phyloP scores from a whole-genome alignment of 495 filamentous ascomycete species.

The Neurospora sp. region DNA sequence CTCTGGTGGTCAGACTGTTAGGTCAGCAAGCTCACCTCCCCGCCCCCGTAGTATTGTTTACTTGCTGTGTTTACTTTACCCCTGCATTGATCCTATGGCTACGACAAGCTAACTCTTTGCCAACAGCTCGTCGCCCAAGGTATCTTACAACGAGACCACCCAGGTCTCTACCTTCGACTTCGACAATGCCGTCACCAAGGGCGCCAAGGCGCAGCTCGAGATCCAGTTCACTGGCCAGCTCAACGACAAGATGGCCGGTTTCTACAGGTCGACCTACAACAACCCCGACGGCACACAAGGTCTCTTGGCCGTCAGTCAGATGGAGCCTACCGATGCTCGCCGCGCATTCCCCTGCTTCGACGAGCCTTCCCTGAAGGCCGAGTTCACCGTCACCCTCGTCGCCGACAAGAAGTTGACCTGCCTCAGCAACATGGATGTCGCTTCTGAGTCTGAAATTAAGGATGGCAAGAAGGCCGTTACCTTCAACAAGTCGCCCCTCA shows the following conservation, averaged over 20 bases:
- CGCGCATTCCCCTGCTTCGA: slow-evolving; percentile 72
- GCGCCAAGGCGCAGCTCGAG: slow-evolving; percentile 51
- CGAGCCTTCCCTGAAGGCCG: slow-evolving; percentile 65
- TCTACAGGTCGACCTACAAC: slow-evolving; percentile 71
- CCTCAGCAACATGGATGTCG: slow-evolving; percentile 74
- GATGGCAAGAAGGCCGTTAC: slow-evolving; percentile 58
- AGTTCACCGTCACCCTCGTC: slow-evolving; percentile 63
- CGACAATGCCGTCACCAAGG: slow-evolving; percentile 46
- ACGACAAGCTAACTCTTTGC: slow-evolving; percentile 10
- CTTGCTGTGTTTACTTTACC: neutral
- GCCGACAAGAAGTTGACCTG: slow-evolving; percentile 65
- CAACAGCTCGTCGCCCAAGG: slow-evolving; percentile 38
- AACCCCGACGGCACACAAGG: slow-evolving; percentile 50
- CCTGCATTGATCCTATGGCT: neutral
- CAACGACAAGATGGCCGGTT: slow-evolving; percentile 75
- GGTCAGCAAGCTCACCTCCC: slow-evolving; percentile 17
- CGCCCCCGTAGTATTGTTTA: neutral
- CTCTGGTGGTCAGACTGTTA: slow-evolving; percentile 37
- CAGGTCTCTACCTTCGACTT: slow-evolving; percentile 59
- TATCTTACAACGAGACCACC: slow-evolving; percentile 51
- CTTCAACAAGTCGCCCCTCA: slow-evolving; percentile 63
- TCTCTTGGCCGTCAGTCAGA: slow-evolving; percentile 67
- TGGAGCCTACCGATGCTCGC: slow-evolving; percentile 71
- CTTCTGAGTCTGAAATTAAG: slow-evolving; percentile 49
- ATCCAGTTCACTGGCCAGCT: slow-evolving; percentile 58